Percentiles rank a stretch among this genome's conserved stretches.
Evolutionary conservation across 2,329 filamentous ascomycete genomes (phyloP).

Genomic region (Colletotrichum agaves): DNA sequence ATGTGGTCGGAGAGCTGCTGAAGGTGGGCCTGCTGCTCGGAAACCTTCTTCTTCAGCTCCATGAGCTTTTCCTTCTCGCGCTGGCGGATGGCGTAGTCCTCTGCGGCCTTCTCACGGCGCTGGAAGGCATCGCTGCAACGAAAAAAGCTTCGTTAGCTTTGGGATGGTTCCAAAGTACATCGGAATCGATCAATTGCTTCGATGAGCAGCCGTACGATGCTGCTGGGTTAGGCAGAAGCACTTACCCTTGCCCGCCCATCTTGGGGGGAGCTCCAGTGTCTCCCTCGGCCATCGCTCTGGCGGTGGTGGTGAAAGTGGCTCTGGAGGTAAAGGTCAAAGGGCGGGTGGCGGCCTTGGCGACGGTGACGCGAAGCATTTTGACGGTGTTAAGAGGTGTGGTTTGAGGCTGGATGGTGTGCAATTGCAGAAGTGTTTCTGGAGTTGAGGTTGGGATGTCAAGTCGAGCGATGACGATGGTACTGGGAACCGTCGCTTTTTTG

Average conservation of each 20-base stretch:
- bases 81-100: slow-evolving; percentile 85
- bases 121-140: slow-evolving; percentile 88
- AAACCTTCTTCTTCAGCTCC: slow-evolving; percentile 77
- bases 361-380: slow-evolving; percentile 75
- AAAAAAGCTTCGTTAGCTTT: slow-evolving; percentile 12
- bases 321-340: slow-evolving; percentile 60
- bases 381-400: slow-evolving; percentile 34
- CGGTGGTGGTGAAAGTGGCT: slow-evolving; percentile 72
- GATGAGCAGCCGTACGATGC: not conserved
- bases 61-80: slow-evolving; percentile 92
- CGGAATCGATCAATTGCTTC: not conserved
- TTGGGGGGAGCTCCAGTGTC: slow-evolving; percentile 73
- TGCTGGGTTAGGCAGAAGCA: slow-evolving; percentile 36
- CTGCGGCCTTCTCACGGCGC: slow-evolving; percentile 87
- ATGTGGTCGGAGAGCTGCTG: slow-evolving; percentile 88
- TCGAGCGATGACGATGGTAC: slow-evolving; percentile 34
- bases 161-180: not conserved
- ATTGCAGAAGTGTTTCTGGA: not conserved
- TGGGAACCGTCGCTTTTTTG: slow-evolving; percentile 29
- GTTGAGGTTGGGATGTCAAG: slow-evolving; percentile 9
- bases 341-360: slow-evolving; percentile 65
- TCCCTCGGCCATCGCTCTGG: slow-evolving; percentile 73
- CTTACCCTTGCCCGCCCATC: slow-evolving; percentile 65
- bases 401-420: slow-evolving; percentile 28
- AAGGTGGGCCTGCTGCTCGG: slow-evolving; percentile 83